Evolutionary conservation across 1,139 yeast genomes (phyloP).

Genomic region (Pneumocystis sp.): DNA sequence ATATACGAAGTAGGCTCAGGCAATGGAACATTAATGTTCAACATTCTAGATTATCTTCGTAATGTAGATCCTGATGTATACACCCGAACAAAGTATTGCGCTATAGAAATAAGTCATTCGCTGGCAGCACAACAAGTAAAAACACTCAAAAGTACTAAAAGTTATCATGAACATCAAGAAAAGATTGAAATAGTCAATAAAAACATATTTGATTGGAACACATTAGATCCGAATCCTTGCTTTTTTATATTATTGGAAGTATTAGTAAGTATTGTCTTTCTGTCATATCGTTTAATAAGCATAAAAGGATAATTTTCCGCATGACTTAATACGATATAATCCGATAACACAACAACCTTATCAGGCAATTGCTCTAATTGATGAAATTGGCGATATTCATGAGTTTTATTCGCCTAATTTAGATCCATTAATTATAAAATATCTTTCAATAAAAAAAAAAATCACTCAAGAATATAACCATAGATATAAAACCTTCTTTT

Average conservation of each 20-base stretch:
- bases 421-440: constrained; percentile 44
- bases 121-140: constrained; percentile 47
- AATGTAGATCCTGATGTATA: constrained; percentile 58
- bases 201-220: constrained; percentile 64
- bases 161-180: constrained; percentile 28
- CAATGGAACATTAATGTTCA: constrained; percentile 71
- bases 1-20: constrained; percentile 89
- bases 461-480: constrained; percentile 19
- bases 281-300: neutral
- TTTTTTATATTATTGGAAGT: constrained; percentile 73
- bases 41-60: constrained; percentile 54
- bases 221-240: constrained; percentile 51
- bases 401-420: constrained; percentile 60
- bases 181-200: constrained; percentile 55
- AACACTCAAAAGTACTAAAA: constrained; percentile 23
- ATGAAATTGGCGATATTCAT: constrained; percentile 59
- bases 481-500: constrained; percentile 1
- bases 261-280: constrained; percentile 23
- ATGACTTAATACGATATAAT: constrained; percentile 68
- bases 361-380: constrained; percentile 67
- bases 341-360: constrained; percentile 50
- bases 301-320: constrained; percentile 53
- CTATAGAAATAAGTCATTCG: constrained; percentile 61
- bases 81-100: constrained; percentile 48
- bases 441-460: constrained; percentile 40